These are phyloP conservation scores for Penicillium thymicola DNA, from an alignment of 2,329 filamentous ascomycete genomes.

Conservation along the genomic window DNA sequence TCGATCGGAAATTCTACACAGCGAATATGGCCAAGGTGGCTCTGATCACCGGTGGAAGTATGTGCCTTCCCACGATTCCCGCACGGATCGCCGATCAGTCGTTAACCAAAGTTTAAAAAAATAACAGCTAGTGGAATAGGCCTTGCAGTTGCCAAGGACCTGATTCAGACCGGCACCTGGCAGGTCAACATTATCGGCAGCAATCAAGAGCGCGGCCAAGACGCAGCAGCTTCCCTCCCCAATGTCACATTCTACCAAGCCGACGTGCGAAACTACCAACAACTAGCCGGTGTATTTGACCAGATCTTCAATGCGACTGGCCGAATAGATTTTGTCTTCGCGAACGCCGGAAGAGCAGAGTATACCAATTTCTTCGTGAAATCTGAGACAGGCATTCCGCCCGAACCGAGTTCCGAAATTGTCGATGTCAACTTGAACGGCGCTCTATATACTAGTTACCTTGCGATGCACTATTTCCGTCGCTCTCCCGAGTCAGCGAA, in stretches of 20 bases:
- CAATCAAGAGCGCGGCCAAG: slow-evolving; percentile 32
- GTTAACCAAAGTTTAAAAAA: background rate
- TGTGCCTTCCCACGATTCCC: background rate
- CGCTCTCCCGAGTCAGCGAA: slow-evolving; percentile 21
- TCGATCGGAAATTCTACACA: background rate
- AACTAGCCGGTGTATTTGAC: slow-evolving; percentile 37
- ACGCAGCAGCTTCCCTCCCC: slow-evolving; percentile 25
- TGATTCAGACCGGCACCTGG: slow-evolving; percentile 38
- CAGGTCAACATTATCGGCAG: slow-evolving; percentile 42
- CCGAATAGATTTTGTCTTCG: slow-evolving; percentile 50
- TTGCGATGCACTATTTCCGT: slow-evolving; percentile 44
- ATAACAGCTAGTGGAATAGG: slow-evolving; percentile 43
- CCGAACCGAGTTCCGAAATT: slow-evolving; percentile 31
- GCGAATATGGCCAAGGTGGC: slow-evolving; percentile 2
- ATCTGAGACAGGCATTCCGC: slow-evolving; percentile 17
- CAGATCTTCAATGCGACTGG: slow-evolving; percentile 34
- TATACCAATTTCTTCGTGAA: slow-evolving; percentile 40
- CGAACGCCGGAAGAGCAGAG: slow-evolving; percentile 49
- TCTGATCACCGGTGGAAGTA: slow-evolving; percentile 14
- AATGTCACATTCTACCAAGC: slow-evolving; percentile 40
- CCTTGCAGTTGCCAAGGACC: slow-evolving; percentile 40
- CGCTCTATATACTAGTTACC: slow-evolving; percentile 40
- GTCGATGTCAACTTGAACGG: slow-evolving; percentile 43
- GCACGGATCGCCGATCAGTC: background rate
- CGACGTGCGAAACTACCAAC: slow-evolving; percentile 38